Percentiles rank a stretch among this genome's conserved stretches.
phyloP scores from a whole-genome alignment of 495 filamentous ascomycete genomes.

The Penicillium pancosmium region DNA sequence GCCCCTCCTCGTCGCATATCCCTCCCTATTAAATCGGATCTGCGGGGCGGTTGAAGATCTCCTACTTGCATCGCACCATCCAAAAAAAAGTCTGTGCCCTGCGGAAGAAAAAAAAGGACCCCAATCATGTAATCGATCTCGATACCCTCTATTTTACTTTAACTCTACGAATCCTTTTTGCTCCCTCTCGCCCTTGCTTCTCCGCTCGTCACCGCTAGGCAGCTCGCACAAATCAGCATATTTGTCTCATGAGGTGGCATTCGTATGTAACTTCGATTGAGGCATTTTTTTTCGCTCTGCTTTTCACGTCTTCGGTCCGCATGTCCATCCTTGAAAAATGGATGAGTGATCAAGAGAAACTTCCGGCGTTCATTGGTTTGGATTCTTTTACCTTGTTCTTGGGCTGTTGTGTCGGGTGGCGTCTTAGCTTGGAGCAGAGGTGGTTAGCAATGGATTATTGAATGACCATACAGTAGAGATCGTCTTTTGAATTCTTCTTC shows the following conservation, averaged over 20 bases:
- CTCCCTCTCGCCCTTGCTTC: constrained; percentile 29
- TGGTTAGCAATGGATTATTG: constrained; percentile 23
- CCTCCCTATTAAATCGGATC: constrained; percentile 7
- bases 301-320: background rate
- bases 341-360: constrained; percentile 21
- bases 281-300: background rate
- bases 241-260: constrained; percentile 16
- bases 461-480: constrained; percentile 7
- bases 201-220: constrained; percentile 21
- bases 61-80: constrained; percentile 17
- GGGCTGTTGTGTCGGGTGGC: constrained; percentile 22
- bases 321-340: background rate
- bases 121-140: constrained; percentile 30
- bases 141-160: constrained; percentile 28
- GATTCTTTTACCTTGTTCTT: constrained; percentile 16
- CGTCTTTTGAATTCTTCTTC: background rate
- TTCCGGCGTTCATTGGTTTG: constrained; percentile 26
- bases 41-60: constrained; percentile 18
- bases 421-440: constrained; percentile 22
- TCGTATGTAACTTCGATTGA: constrained; percentile 16
- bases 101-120: constrained; percentile 9
- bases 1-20: constrained; percentile 23
- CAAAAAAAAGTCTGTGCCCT: constrained; percentile 2
- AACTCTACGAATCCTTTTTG: constrained; percentile 13
- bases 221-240: constrained; percentile 5